Evolutionary conservation across 2,329 filamentous ascomycete species (phyloP).

Genomic region (Sphaerulina musiva): DNA sequence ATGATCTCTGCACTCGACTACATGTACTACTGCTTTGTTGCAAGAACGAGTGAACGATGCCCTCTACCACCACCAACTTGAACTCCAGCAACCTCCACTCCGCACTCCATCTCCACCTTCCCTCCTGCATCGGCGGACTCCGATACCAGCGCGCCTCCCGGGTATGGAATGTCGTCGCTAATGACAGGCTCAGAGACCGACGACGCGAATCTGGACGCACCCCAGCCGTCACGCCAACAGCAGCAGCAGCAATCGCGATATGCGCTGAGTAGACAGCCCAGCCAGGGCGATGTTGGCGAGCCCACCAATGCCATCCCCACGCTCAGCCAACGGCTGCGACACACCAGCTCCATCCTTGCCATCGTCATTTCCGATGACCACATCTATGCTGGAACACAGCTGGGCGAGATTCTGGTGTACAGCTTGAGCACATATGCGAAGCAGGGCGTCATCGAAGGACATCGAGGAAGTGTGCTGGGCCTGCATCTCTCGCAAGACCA

Average conservation of each 20-base stretch:
- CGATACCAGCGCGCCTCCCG: not conserved
- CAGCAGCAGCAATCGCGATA: not conserved
- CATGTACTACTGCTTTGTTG: too few species aligned
- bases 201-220: conserved; percentile 7
- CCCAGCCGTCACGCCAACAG: not conserved
- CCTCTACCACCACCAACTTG: too few species aligned
- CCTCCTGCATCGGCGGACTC: not conserved
- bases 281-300: conserved; percentile 23
- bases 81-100: not conserved
- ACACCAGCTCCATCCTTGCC: conserved; percentile 73
- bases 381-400: conserved; percentile 88
- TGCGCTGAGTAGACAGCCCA: conserved; percentile 20
- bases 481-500: conserved; percentile 72
- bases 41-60: too few species aligned
- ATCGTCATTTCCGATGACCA: conserved; percentile 72
- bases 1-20: too few species aligned
- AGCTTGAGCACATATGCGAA: conserved; percentile 81
- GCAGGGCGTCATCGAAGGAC: conserved; percentile 71
- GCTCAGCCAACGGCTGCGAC: conserved; percentile 66
- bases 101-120: not conserved
- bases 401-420: conserved; percentile 88
- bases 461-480: conserved; percentile 84
- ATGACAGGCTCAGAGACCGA: conserved; percentile 20
- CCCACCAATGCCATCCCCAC: conserved; percentile 44
- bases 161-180: conserved; percentile 7